Conservation (phyloP, 176 grass and related monocot genomes). For the Themeda triandra region DNA sequence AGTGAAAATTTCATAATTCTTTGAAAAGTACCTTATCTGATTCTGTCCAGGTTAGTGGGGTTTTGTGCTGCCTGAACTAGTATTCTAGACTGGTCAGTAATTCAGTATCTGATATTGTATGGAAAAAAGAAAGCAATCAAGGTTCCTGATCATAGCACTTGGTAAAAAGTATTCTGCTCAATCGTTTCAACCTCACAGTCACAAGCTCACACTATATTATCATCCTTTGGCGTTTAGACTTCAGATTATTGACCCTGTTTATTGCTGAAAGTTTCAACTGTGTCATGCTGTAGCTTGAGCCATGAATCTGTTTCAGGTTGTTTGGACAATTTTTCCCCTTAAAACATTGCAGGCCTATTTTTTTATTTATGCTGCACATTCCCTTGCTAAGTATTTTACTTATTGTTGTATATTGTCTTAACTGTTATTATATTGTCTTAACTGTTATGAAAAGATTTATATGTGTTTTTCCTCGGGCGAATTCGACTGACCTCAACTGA, state of each 20-base stretch:
- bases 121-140: not conserved
- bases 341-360: not conserved
- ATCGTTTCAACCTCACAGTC: not conserved
- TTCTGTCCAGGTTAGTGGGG: not conserved
- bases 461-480: not conserved
- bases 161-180: no score
- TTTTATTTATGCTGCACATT: not conserved
- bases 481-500: conserved; percentile 3
- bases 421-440: not conserved
- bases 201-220: not conserved
- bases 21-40: conserved; percentile 23
- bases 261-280: not conserved
- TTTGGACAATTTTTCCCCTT: not conserved
- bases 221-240: not conserved
- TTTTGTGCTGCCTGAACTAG: conserved; percentile 17
- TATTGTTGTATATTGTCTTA: not conserved
- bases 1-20: not conserved
- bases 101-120: not conserved
- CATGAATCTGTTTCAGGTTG: conserved; percentile 11
- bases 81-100: not conserved
- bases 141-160: no score
- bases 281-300: conserved; percentile 4
- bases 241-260: not conserved
- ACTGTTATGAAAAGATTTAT: not conserved
- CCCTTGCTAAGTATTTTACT: not conserved